Base-by-base conservation (phyloP, 345 rosid genomes). In the Populus euphratica region DNA sequence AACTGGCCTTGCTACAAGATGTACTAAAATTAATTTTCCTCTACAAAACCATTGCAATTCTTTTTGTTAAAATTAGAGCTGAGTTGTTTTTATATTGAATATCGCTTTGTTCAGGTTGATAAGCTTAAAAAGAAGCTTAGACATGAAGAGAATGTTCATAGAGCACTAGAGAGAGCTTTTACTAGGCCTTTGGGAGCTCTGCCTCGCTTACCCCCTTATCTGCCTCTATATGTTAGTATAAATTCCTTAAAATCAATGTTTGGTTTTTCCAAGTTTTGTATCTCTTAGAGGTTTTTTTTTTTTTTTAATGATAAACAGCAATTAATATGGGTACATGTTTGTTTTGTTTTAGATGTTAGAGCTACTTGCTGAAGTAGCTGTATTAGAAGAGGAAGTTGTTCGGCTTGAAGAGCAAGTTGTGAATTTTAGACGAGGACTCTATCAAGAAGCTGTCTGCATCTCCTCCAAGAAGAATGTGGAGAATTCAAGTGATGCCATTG, bases 131-230 rank as follows among this genome's bases (percentile, higher is more conserved):
- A 87, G 92, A 91, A 88, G 86, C 96, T 95, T 12, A 87, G 90
- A 72, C 89, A 76, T 68, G 99, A 95, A 85, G 93, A 95, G 89
- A 86, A 92, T 76, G 84, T 93, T 74, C 98, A 88, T 77, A 83
- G 94, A 84, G 99, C 98, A 39, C 79, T 93, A 81, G 86, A 93
- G 86, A 92, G 99, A 82, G 97, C 96, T 74, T 92, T 95, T 73
- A 86, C 77, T 27, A 86, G 99, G 83, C 99, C 99, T 81, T 77
- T 92, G 77, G 99, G 99, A 79, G 85, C 96, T 79, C 92, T 95
- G 44, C 98, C 99, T 66, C 98, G 99, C 76, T 91, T 93, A 69
- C 93, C 98, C 77, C 94, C 97, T 0, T 95, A 87, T 81, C 94
- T 95, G 38, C 98, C 99, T 54, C 90, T 91, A 70, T 39, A 84